These are phyloP conservation scores for Paralagenidium karlingii DNA, from an alignment of 352 stramenopile species.

Conservation along the genomic window DNA sequence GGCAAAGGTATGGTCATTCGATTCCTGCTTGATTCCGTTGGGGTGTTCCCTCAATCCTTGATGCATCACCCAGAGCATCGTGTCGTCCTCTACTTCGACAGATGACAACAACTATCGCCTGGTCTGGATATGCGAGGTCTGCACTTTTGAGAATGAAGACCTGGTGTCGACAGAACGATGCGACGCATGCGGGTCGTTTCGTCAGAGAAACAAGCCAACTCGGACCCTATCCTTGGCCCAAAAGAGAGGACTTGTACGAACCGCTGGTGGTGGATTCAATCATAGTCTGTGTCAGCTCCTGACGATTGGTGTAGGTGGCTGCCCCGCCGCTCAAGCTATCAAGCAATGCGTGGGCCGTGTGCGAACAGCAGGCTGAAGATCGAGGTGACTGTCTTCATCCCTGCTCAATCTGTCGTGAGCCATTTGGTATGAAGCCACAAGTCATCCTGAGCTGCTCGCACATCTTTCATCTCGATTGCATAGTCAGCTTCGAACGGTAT, in stretches of 20 bases:
- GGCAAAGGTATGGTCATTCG: too few relatives aligned
- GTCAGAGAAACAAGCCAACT: constrained; percentile 12
- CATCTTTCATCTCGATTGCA: constrained; percentile 72
- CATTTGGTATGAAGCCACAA: constrained; percentile 57
- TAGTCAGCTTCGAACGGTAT: constrained; percentile 71
- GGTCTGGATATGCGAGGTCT: constrained; percentile 69
- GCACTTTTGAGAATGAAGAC: constrained; percentile 66
- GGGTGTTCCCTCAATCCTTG: too few relatives aligned
- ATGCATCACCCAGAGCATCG: too few relatives aligned
- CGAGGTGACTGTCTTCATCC: constrained; percentile 45
- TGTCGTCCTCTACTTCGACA: too few relatives aligned
- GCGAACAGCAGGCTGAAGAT: constrained; percentile 45
- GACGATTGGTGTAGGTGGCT: constrained; percentile 16
- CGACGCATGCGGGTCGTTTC: constrained; percentile 22
- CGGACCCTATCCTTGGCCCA: constrained; percentile 55
- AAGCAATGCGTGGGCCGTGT: constrained; percentile 51
- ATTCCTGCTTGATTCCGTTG: too few relatives aligned
- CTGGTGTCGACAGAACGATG: constrained; percentile 16
- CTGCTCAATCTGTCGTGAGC: constrained; percentile 75
- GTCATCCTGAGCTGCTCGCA: constrained; percentile 82
- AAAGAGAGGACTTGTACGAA: constrained; percentile 41
- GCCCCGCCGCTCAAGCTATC: constrained; percentile 48
- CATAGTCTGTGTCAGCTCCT: not conserved
- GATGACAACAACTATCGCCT: constrained; percentile 29
- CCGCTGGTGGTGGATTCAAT: not conserved